phyloP scores from a whole-genome alignment of 2,329 filamentous ascomycete genomes.

The Ophiostoma montium region DNA sequence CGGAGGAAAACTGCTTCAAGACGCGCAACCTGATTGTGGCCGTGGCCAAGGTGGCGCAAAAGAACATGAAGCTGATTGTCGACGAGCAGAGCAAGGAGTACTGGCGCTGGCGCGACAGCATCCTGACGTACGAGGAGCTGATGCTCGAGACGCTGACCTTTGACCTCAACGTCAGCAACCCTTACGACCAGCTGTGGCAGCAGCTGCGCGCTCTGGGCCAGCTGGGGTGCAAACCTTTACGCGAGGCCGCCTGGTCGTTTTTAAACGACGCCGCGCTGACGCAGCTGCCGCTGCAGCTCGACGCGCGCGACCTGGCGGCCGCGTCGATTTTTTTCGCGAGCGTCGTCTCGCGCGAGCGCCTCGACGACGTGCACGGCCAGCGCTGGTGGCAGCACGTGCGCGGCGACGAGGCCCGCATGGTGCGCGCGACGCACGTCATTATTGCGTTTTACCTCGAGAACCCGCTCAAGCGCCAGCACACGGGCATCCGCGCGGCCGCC shows the following conservation, averaged over 20 bases:
- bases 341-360: constrained; percentile 55
- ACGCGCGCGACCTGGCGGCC: constrained; percentile 67
- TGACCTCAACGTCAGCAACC: constrained; percentile 79
- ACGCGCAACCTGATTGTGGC: constrained; percentile 90
- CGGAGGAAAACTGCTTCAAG: constrained; percentile 91
- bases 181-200: constrained; percentile 72
- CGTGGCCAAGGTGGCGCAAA: constrained; percentile 87
- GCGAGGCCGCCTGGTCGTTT: constrained; percentile 55
- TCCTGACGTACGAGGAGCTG: constrained; percentile 81
- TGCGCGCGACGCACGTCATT: constrained; percentile 62
- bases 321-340: constrained; percentile 78
- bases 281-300: constrained; percentile 67
- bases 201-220: constrained; percentile 35
- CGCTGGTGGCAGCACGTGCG: constrained; percentile 80
- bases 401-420: constrained; percentile 56
- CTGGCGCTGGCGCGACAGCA: constrained; percentile 93
- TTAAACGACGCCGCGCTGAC: constrained; percentile 84
- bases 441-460: constrained; percentile 53
- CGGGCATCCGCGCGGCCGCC: background rate
- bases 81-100: constrained; percentile 98
- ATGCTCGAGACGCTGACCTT: constrained; percentile 89
- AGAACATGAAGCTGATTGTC: constrained; percentile 76
- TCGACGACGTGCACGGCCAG: constrained; percentile 61
- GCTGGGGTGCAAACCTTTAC: constrained; percentile 13
- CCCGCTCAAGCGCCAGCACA: constrained; percentile 37